Evolutionary conservation across 768 basidiomycete genomes (phyloP), one percentile per base, ranked within the genome.

Genomic region (Amanita inopinata): DNA sequence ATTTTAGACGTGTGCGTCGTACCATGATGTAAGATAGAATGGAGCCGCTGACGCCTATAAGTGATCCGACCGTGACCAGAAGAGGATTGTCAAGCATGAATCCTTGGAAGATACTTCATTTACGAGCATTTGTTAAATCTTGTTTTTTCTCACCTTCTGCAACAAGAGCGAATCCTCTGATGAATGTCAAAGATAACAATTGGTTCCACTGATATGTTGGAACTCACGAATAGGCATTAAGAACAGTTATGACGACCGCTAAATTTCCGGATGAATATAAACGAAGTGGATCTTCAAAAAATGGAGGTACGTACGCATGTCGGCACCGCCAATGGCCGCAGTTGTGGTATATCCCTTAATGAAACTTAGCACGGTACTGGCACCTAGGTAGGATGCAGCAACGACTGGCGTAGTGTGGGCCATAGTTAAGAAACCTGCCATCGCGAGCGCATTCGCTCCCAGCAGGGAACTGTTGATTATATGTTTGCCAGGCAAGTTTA

Each of bases 21-120:
- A 87, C 89, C 89, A 91, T 92, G 56, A 92, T 90, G 52, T 92
- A 91, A 8, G 86, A 89, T 37, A 92, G 71, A 55, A 92, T 92
- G 10, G 85, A 88, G 36, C 89, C 89, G 60, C 83, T 86, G 55
- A 91, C 89, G 28, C 88, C 89, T 46, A 92, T 92, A 36, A 92
- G 63, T 15, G 88, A 83, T 11, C 89, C 89, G 25, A 92, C 76
- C 0, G 84, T 85, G 1, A 85, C 86, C 33, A 91, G 63, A 8
- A 91, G 69, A 11, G 86, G 76, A 54, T 91, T 90, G 52, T 91
- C 84, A 49, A 91, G 59, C 89, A 92, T 92, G 55, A 92, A 87
- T 5, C 87, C 77, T 78, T 37, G 12, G 15, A 30, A 45, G 27
- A 49, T 14, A 14, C 27, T 11, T 31, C 12, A 35, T 55, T 30